Evolutionary conservation across 2,329 filamentous ascomycete genomes (phyloP).

Genomic region (Fusarium sp.): DNA sequence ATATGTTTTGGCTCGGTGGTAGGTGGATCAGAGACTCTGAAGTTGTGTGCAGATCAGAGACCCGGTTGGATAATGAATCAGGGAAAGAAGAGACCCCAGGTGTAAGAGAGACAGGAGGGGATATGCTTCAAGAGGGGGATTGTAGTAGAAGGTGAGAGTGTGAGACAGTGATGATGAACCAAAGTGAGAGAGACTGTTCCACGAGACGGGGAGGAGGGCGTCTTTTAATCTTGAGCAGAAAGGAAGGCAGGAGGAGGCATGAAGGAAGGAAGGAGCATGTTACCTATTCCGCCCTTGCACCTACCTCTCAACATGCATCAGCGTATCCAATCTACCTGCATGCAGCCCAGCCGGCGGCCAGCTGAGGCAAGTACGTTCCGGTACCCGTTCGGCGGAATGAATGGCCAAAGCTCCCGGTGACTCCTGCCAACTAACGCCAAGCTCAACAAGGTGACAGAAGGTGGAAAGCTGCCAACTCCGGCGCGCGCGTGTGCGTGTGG

Average conservation of each 20-base stretch:
- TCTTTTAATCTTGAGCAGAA: slow-evolving; percentile 43
- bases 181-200: slow-evolving; percentile 34
- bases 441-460: slow-evolving; percentile 17
- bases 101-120: not conserved
- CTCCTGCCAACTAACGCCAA: not conserved
- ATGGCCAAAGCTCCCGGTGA: not conserved
- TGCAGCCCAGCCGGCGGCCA: not conserved
- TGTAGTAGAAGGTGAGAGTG: slow-evolving; percentile 12
- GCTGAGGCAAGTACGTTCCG: not conserved
- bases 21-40: not conserved
- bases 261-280: not conserved
- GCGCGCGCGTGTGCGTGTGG: not conserved
- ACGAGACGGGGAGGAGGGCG: slow-evolving; percentile 35
- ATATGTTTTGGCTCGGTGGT: not conserved
- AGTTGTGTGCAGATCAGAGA: not conserved
- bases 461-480: slow-evolving; percentile 14
- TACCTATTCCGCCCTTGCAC: not conserved
- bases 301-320: not conserved
- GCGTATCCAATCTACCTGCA: not conserved
- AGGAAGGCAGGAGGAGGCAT: slow-evolving; percentile 4
- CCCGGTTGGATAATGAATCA: not conserved
- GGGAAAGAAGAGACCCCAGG: not conserved
- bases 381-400: not conserved
- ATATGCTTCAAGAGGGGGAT: slow-evolving; percentile 1
- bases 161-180: slow-evolving; percentile 39